Percentiles rank a stretch among this genome's conserved stretches.
Conservation (phyloP, 306 rosid species). For the Quercus glauca region DNA sequence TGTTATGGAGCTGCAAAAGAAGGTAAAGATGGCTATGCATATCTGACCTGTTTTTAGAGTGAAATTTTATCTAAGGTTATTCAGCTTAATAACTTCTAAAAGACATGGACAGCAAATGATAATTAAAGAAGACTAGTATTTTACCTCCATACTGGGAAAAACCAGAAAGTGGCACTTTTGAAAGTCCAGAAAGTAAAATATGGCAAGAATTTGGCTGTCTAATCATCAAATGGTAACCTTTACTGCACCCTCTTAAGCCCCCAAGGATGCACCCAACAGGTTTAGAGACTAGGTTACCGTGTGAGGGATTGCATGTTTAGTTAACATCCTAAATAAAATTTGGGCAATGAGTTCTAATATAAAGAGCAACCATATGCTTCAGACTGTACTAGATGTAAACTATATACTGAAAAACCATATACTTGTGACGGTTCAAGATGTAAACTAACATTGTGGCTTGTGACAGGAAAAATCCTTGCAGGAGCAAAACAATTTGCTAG, state of each 20-base stretch:
- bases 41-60: neutral
- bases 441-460: conserved; percentile 11
- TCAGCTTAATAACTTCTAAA: no score
- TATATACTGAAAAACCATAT: neutral
- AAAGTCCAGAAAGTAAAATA: no score
- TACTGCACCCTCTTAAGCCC: no score
- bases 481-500: conserved; percentile 57
- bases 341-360: neutral
- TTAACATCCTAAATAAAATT: neutral
- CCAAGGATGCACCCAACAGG: neutral
- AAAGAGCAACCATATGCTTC: neutral
- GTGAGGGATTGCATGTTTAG: neutral
- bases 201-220: no score
- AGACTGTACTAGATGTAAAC: neutral
- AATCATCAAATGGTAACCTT: no score
- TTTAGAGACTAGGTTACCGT: neutral
- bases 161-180: no score
- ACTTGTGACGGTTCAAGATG: neutral
- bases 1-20: conserved; percentile 64
- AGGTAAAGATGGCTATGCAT: conserved; percentile 38
- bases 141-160: no score
- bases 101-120: no score
- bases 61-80: no score
- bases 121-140: no score
- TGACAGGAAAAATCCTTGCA: conserved; percentile 70